Evolutionary conservation across 768 basidiomycete species (phyloP), one percentile per base, ranked within the genome.

Genomic region (Boletus sensibilis): DNA sequence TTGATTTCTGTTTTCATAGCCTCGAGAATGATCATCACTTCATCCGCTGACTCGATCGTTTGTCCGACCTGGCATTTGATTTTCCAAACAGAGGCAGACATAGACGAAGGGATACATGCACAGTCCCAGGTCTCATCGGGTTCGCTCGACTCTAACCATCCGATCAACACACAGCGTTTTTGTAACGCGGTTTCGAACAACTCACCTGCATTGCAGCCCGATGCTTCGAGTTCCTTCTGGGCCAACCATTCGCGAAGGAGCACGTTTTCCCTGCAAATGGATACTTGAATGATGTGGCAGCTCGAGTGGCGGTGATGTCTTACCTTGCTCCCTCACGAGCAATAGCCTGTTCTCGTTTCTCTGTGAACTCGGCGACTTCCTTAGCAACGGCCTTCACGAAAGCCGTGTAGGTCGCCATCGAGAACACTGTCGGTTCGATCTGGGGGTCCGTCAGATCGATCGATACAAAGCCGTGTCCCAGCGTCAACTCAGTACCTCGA

Each of bases 1-100:
- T 76, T 72, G 42, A 86, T 78, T 61, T 84, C 83, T 0, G 81
- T 84, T 69, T 88, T 87, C 86, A 86, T 87, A 1, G 85, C 82
- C 66, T 85, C 83, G 13, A 87, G 74, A 20, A 83, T 74, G 33
- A 82, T 46, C 37, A 85, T 62, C 4, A 79, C 73, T 5, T 79
- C 71, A 13, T 78, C 75, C 3, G 72, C 70, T 1, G 78, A 71
- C 4, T 65, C 46, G 41, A 86, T 74, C 0, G 66, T 59, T 50
- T 82, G 76, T 13, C 80, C 81, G 5, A 74, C 65, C 1, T 65
- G 61, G 41, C 77, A 76, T 14, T 71, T 74, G 59, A 86, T 75
- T 63, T 82, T 83, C 80, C 79, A 80, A 27, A 85, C 64, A 11
- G 75, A 72, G 3, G 80, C 79, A 23, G 75, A 74, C 31, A 84